phyloP scores from a whole-genome alignment of 495 filamentous ascomycete species.

The Alectoria sarmentosa region DNA sequence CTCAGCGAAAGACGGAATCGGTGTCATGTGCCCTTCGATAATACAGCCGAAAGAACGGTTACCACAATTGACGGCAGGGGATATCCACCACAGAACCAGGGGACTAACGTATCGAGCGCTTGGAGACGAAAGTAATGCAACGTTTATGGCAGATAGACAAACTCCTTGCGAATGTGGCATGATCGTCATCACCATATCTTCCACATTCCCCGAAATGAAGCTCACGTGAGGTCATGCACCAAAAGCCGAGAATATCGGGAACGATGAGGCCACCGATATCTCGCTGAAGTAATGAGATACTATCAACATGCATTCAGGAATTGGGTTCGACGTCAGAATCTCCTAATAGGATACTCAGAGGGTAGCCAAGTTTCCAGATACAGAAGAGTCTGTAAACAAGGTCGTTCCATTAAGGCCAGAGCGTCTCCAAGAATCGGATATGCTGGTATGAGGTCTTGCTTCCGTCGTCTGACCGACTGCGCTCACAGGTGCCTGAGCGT shows the following conservation, averaged over 20 bases:
- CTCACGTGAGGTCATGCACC: background rate
- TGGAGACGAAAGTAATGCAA: background rate
- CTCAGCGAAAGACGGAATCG: no score
- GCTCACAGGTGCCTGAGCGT: background rate
- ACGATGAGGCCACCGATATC: background rate
- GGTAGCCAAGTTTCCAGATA: background rate
- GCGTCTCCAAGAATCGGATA: background rate
- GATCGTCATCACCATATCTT: background rate
- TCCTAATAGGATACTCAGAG: background rate
- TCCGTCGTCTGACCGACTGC: background rate
- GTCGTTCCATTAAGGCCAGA: background rate
- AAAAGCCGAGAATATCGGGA: background rate
- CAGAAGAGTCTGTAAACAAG: background rate
- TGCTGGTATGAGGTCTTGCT: background rate
- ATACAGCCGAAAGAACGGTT: no score
- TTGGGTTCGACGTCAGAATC: background rate
- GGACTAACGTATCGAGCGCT: background rate
- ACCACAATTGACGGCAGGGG: no score
- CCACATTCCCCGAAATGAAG: background rate
- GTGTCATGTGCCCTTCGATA: no score
- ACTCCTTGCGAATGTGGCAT: background rate
- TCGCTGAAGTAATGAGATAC: background rate
- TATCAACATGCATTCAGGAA: background rate
- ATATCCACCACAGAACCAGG: no score
- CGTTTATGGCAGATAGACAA: background rate